Conservation (phyloP, 1,284 basidiomycete genomes). For the Phylloboletellus chloephorus region DNA sequence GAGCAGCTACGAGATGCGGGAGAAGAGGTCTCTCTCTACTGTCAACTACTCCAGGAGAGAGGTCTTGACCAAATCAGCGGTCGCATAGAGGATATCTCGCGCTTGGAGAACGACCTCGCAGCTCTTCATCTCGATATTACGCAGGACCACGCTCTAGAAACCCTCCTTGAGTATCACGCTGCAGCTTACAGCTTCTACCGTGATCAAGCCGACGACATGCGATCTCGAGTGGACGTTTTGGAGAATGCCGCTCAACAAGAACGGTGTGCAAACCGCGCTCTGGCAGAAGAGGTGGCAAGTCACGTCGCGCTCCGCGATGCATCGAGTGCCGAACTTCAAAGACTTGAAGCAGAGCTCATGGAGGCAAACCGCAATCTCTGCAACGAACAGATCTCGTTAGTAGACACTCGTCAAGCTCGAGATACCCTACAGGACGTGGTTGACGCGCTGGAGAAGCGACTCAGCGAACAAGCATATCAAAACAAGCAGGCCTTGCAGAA, state of each 20-base stretch:
- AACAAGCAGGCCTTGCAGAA: slow-evolving; percentile 39
- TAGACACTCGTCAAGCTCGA: slow-evolving; percentile 20
- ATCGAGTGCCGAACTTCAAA: slow-evolving; percentile 37
- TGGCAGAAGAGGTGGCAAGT: slow-evolving; percentile 36
- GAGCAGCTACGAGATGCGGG: slow-evolving; percentile 40
- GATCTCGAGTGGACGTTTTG: slow-evolving; percentile 26
- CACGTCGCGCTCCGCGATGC: slow-evolving; percentile 37
- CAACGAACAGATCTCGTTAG: slow-evolving; percentile 19
- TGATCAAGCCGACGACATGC: slow-evolving; percentile 32
- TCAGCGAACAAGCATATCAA: slow-evolving; percentile 25
- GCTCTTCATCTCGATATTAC: slow-evolving; percentile 15
- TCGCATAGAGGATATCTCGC: slow-evolving; percentile 1
- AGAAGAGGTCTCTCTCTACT: slow-evolving; percentile 37
- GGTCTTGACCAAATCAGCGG: not conserved
- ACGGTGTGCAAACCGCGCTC: slow-evolving; percentile 32
- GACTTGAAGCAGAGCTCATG: slow-evolving; percentile 35
- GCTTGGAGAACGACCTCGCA: slow-evolving; percentile 19
- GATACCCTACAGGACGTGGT: slow-evolving; percentile 30
- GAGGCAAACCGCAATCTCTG: slow-evolving; percentile 25
- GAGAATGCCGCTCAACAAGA: slow-evolving; percentile 30
- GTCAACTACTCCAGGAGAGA: slow-evolving; percentile 19
- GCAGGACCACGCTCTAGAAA: slow-evolving; percentile 13
- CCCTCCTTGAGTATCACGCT: slow-evolving; percentile 16
- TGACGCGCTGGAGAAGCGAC: slow-evolving; percentile 17
- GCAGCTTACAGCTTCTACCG: slow-evolving; percentile 33